Evolutionary conservation across 1,284 basidiomycete genomes (phyloP).

Genomic region (Irpex lacteus): DNA sequence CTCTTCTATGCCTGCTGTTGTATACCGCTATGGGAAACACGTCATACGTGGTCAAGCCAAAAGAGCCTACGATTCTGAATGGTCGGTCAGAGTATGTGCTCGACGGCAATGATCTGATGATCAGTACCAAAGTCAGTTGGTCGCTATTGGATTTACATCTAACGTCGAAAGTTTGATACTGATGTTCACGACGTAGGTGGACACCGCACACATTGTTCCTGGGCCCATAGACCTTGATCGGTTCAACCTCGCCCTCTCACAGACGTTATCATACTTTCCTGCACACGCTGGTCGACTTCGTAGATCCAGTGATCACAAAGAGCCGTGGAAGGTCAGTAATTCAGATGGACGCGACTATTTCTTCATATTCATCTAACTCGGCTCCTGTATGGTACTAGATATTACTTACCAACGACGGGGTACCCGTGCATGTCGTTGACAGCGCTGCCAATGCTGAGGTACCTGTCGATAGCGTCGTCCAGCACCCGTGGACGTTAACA

Average conservation of each 20-base stretch:
- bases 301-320: neutral
- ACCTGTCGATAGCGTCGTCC: slow-evolving; percentile 10
- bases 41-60: slow-evolving; percentile 4
- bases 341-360: neutral
- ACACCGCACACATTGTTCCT: slow-evolving; percentile 18
- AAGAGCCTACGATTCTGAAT: slow-evolving; percentile 10
- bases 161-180: too few species aligned
- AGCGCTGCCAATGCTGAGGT: slow-evolving; percentile 14
- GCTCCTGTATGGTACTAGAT: slow-evolving; percentile 4
- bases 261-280: slow-evolving; percentile 14
- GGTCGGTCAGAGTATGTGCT: slow-evolving; percentile 5
- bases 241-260: slow-evolving; percentile 15
- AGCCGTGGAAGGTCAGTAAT: slow-evolving; percentile 12
- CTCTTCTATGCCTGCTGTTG: too few species aligned
- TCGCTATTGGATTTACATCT: too few species aligned
- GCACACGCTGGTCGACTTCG: slow-evolving; percentile 14
- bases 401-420: slow-evolving; percentile 10
- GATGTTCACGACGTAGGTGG: slow-evolving; percentile 6
- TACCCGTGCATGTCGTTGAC: slow-evolving; percentile 14
- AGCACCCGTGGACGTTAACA: slow-evolving; percentile 11
- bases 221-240: slow-evolving; percentile 12
- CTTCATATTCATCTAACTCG: neutral
- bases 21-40: too few species aligned
- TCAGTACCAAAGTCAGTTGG: slow-evolving; percentile 8
- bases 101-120: neutral